Evolutionary conservation across 345 rosid genomes (phyloP).

Genomic region (Alliaria petiolata): DNA sequence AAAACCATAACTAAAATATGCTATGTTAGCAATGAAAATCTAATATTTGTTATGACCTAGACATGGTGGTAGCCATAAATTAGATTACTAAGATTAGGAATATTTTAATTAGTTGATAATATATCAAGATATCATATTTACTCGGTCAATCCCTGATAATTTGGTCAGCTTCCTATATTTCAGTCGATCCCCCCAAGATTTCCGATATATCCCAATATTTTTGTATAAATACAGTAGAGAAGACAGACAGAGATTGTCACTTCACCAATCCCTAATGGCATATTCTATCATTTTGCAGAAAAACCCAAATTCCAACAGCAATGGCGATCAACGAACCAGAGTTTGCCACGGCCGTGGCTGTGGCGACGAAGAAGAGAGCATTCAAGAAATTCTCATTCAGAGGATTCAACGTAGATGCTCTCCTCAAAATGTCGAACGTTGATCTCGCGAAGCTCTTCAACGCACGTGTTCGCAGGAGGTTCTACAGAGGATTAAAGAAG

Average conservation of each 20-base stretch:
- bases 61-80: background rate
- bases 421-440: slow-evolving; percentile 61
- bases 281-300: slow-evolving; percentile 5
- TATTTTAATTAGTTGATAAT: background rate
- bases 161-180: slow-evolving; percentile 10
- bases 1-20: too few species aligned
- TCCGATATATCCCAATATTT: background rate
- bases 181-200: background rate
- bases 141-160: slow-evolving; percentile 4
- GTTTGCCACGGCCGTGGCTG: slow-evolving; percentile 41
- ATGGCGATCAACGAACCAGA: slow-evolving; percentile 49
- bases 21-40: background rate
- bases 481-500: slow-evolving; percentile 63
- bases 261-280: slow-evolving; percentile 19
- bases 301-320: background rate
- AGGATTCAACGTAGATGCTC: slow-evolving; percentile 73
- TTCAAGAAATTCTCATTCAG: slow-evolving; percentile 80
- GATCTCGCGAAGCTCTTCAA: slow-evolving; percentile 59
- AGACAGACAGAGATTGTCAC: background rate
- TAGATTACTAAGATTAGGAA: background rate
- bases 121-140: background rate
- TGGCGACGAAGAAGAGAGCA: slow-evolving; percentile 60
- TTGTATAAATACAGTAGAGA: slow-evolving; percentile 3
- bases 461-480: slow-evolving; percentile 74
- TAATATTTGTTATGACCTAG: background rate